A percentile compares a stretch with the other conserved stretches of the same genome.
phyloP scores from a whole-genome alignment of 768 basidiomycete species.

The Agrocybe pediades region DNA sequence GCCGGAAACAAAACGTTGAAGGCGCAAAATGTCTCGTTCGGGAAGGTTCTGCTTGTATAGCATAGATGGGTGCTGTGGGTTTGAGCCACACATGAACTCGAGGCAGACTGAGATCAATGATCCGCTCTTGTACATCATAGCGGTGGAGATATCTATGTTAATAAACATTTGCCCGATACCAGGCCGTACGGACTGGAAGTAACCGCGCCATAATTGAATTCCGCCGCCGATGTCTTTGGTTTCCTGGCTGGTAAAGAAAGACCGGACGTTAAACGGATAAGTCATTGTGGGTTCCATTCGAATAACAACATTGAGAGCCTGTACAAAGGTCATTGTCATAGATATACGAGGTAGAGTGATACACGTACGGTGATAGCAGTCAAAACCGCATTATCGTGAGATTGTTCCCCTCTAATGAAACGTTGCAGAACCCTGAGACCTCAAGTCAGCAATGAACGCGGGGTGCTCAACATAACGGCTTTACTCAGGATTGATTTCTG shows the following conservation, averaged over 20 bases:
- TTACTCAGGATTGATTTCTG: conserved; percentile 41
- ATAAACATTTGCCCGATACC: conserved; percentile 66
- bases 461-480: neutral
- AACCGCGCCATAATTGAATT: conserved; percentile 75
- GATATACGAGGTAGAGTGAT: neutral
- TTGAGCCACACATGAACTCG: conserved; percentile 50
- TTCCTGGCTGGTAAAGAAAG: conserved; percentile 70
- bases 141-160: conserved; percentile 83
- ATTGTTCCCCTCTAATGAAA: conserved; percentile 65
- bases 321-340: neutral
- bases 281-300: conserved; percentile 73
- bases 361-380: conserved; percentile 60
- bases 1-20: conserved; percentile 42
- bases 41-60: conserved; percentile 45
- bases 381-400: conserved; percentile 65
- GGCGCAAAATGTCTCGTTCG: conserved; percentile 53
- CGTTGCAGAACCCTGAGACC: conserved; percentile 56
- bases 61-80: conserved; percentile 16
- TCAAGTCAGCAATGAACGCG: neutral
- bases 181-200: conserved; percentile 80
- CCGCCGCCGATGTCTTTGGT: conserved; percentile 61
- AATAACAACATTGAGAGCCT: conserved; percentile 82
- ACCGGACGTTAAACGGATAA: conserved; percentile 76
- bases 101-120: conserved; percentile 58
- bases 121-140: conserved; percentile 74